These are phyloP conservation scores for Fragilaria crotonensis DNA, from an alignment of 108 stramenopile species.

Conservation along the genomic window DNA sequence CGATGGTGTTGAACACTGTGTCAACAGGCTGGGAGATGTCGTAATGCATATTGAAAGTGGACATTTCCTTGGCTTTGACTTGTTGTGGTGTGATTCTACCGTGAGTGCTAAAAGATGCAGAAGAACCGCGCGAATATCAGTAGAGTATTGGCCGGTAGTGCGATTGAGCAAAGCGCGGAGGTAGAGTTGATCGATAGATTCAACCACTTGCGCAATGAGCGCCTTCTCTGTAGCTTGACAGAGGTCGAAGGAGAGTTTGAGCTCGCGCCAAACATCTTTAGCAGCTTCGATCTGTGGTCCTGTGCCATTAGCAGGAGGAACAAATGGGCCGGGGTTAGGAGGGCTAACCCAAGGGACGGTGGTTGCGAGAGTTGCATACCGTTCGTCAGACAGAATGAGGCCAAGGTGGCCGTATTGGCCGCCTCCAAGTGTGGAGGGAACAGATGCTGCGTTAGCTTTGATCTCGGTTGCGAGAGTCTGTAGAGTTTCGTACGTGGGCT, in stretches of 20 bases:
- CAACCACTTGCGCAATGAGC: constrained; percentile 2
- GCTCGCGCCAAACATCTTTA: constrained; percentile 1
- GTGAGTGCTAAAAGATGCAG: constrained; percentile 9
- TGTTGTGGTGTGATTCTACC: constrained; percentile 15
- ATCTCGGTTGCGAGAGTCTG: background rate
- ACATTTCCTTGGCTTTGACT: constrained; percentile 6
- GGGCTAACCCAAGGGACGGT: background rate
- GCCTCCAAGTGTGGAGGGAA: constrained; percentile 17
- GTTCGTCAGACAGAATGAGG: constrained; percentile 2
- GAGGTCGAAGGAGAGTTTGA: too few relatives aligned
- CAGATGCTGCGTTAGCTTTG: constrained; percentile 15
- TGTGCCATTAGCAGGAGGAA: background rate
- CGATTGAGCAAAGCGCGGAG: background rate
- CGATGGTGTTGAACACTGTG: constrained; percentile 5
- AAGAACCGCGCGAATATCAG: constrained; percentile 4
- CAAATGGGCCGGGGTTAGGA: background rate
- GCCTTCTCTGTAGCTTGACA: background rate
- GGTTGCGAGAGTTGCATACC: constrained; percentile 1
- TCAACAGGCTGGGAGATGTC: constrained; percentile 16
- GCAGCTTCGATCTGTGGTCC: constrained; percentile 4
- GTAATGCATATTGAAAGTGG: constrained; percentile 2
- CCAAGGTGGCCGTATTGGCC: constrained; percentile 14
- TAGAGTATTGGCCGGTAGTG: background rate
- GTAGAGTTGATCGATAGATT: constrained; percentile 6
- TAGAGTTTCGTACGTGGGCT: background rate